Conservation (phyloP, 177 flowering plant species). For the Tripterygium wilfordii region DNA sequence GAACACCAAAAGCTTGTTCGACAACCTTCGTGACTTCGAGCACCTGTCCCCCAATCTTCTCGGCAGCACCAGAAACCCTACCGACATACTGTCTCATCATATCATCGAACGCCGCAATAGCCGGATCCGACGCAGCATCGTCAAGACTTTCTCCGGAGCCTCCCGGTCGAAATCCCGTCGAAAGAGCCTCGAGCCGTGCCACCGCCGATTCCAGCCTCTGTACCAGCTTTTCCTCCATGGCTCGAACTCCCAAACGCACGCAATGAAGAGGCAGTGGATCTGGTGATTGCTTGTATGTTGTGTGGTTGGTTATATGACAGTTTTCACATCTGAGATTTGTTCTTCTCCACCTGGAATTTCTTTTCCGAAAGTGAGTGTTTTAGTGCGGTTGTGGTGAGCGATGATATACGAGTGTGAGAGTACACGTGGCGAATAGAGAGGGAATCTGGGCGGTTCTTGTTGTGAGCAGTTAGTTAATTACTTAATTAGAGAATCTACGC, state of each 20-base stretch:
- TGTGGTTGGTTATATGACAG: too few relatives aligned
- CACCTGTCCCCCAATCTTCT: constrained; percentile 89
- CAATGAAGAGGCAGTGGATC: constrained; percentile 9
- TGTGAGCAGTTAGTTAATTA: not conserved
- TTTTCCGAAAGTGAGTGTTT: too few relatives aligned
- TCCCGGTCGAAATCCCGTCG: constrained; percentile 23
- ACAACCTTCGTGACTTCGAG: constrained; percentile 61
- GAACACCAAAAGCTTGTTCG: constrained; percentile 55
- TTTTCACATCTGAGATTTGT: too few relatives aligned
- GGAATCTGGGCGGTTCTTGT: constrained; percentile 10
- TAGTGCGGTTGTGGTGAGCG: too few relatives aligned
- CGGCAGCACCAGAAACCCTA: constrained; percentile 62
- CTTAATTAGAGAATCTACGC: too few relatives aligned
- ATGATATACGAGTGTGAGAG: not conserved
- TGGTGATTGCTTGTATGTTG: constrained; percentile 2
- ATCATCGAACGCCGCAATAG: constrained; percentile 73
- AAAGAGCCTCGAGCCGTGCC: constrained; percentile 61
- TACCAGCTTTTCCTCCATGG: constrained; percentile 79
- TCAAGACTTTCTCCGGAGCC: constrained; percentile 9
- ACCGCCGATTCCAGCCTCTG: constrained; percentile 85
- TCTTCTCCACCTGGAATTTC: too few relatives aligned
- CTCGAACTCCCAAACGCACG: not conserved
- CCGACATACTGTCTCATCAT: constrained; percentile 36
- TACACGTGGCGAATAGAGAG: constrained; percentile 11
- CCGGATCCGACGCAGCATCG: constrained; percentile 45